Evolutionary conservation across 352 stramenopile species (phyloP).

Genomic region (Phytopythium helicoides): DNA sequence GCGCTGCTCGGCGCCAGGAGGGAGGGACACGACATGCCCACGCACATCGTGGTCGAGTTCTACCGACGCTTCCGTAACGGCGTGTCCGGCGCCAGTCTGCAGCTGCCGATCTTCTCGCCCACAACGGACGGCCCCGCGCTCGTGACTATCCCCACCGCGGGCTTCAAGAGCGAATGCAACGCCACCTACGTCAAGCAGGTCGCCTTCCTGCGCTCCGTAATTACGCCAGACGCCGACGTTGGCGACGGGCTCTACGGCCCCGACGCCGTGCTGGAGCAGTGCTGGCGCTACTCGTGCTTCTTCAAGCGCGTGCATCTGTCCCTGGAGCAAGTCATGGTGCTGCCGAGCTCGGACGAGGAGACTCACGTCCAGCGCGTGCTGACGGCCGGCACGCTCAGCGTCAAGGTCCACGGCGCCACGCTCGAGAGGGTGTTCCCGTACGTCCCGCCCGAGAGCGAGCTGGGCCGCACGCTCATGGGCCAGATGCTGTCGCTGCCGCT

Average conservation of each 20-base stretch:
- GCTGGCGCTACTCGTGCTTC: slow-evolving; percentile 29
- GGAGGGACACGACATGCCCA: slow-evolving; percentile 9
- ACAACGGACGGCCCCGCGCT: neutral
- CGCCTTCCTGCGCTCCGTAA: slow-evolving; percentile 35
- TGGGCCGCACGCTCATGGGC: slow-evolving; percentile 27
- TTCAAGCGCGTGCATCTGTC: slow-evolving; percentile 36
- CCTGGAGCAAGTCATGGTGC: neutral
- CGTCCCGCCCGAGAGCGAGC: slow-evolving; percentile 28
- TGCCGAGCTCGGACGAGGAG: neutral
- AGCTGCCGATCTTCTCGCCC: slow-evolving; percentile 3
- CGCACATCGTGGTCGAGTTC: slow-evolving; percentile 32
- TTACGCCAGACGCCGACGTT: slow-evolving; percentile 32
- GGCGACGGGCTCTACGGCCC: slow-evolving; percentile 21
- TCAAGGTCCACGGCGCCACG: slow-evolving; percentile 29
- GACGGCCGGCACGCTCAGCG: slow-evolving; percentile 16
- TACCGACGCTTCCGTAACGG: slow-evolving; percentile 31
- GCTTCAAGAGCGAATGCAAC: slow-evolving; percentile 4
- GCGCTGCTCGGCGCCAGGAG: slow-evolving; percentile 23
- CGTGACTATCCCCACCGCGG: neutral
- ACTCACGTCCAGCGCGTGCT: slow-evolving; percentile 4
- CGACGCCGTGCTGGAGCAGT: slow-evolving; percentile 30
- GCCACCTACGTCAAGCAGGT: slow-evolving; percentile 19
- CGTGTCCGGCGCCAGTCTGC: slow-evolving; percentile 9
- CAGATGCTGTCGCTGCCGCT: slow-evolving; percentile 27
- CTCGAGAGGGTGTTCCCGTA: slow-evolving; percentile 33